phyloP scores from a whole-genome alignment of 306 rosid genomes.

The Biancaea sappan region DNA sequence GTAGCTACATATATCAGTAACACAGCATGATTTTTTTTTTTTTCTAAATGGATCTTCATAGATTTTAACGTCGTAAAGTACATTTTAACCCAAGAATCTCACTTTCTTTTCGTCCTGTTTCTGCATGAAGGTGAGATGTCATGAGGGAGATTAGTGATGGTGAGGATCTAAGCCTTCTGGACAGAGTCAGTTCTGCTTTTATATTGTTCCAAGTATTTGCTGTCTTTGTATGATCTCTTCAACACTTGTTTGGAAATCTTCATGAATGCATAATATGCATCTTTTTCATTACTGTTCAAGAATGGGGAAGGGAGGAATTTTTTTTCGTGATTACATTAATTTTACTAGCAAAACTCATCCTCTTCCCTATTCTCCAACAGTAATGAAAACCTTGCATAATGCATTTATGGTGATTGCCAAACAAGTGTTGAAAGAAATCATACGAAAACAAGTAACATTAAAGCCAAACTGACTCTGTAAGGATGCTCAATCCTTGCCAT shows the following conservation, averaged over 20 bases:
- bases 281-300: neutral
- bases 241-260: conserved; percentile 4
- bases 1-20: too few species aligned
- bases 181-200: conserved; percentile 9
- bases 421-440: conserved; percentile 7
- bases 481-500: neutral
- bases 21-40: too few species aligned
- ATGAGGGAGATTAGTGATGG: neutral
- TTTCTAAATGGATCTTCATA: neutral
- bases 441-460: neutral
- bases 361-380: neutral
- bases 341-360: neutral
- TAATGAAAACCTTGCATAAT: neutral
- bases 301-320: neutral
- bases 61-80: neutral
- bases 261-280: conserved; percentile 1
- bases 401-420: neutral
- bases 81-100: conserved; percentile 10
- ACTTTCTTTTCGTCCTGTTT: neutral
- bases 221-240: conserved; percentile 7
- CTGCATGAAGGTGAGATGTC: conserved; percentile 20
- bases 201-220: neutral
- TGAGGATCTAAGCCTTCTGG: conserved; percentile 17
- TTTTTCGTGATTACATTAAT: too few species aligned
- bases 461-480: neutral